Base-by-base conservation (phyloP, 257 asterid genomes). In the Penstemon newberryi region DNA sequence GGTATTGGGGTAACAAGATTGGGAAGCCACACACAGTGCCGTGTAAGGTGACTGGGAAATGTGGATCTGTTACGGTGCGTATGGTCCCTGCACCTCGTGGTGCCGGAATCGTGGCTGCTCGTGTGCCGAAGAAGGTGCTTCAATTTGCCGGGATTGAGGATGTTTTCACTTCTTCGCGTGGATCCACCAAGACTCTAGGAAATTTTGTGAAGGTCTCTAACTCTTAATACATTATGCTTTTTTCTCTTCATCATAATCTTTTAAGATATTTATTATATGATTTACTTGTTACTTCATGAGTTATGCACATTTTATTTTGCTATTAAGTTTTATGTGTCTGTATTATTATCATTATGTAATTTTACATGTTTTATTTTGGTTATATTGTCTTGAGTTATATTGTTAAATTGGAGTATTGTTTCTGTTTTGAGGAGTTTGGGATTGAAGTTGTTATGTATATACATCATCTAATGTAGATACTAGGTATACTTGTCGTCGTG, bases 1-100 rank as follows among this genome's bases (percentile, higher is more conserved):
- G 90, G 0, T 85, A 85, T 33, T 85, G 90, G 90, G 90, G 90
- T 4, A 85, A 85, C 43, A 82, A 82, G 77, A 85, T 85, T 12
- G 91, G 91, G 5, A 71, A 78, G 79, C 88, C 88, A 5, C 91
- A 85, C 40, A 85, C 91, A 0, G 91, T 85, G 38, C 91, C 91
- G 1, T 82, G 88, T 66, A 82, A 82, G 85, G 91, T 82, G 3
- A 85, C 88, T 0, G 91, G 91, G 11, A 85, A 85, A 39, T 85
- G 91, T 65, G 91, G 91, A 2, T 82, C 88, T 0, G 90, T 85
- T 25, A 78, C 86, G 2, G 90, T 82, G 62, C 65, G 88, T 44
- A 82, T 85, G 90, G 90, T 82, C 4, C 90, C 90, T 8, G 90
- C 90, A 0, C 90, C 90, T 0, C 72, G 83, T 2, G 90, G 88